phyloP scores from a whole-genome alignment of 2,329 filamentous ascomycete species.

The Xylariaceae sp. region DNA sequence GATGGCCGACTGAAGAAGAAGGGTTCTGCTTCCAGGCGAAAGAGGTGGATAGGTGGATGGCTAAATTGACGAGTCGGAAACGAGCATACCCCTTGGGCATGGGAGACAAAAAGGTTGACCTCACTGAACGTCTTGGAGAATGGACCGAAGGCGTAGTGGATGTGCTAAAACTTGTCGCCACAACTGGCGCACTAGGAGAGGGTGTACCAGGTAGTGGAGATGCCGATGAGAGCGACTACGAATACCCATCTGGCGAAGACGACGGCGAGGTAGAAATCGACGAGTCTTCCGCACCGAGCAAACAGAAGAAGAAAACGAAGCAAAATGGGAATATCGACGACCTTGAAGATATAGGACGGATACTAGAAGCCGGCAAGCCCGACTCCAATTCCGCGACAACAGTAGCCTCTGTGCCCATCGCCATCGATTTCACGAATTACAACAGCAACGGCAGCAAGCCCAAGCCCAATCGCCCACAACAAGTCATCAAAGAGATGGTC shows the following conservation, averaged over 20 bases:
- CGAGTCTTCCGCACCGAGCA: slow-evolving; percentile 41
- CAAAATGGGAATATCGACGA: slow-evolving; percentile 60
- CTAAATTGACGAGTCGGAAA: slow-evolving; percentile 83
- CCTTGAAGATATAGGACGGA: slow-evolving; percentile 75
- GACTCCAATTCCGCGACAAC: slow-evolving; percentile 27
- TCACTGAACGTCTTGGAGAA: slow-evolving; percentile 62
- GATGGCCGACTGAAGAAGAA: slow-evolving; percentile 85
- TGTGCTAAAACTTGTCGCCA: slow-evolving; percentile 60
- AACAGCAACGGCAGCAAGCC: slow-evolving; percentile 48
- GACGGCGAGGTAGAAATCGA: slow-evolving; percentile 51
- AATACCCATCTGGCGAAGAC: slow-evolving; percentile 55
- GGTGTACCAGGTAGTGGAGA: slow-evolving; percentile 77
- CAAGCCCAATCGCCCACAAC: slow-evolving; percentile 37
- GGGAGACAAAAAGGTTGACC: slow-evolving; percentile 78
- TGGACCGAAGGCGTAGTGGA: slow-evolving; percentile 75
- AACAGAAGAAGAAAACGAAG: slow-evolving; percentile 39
- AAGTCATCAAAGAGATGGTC: slow-evolving; percentile 82
- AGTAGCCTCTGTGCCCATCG: slow-evolving; percentile 53
- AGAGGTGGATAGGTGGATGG: slow-evolving; percentile 93
- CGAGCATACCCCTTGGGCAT: slow-evolving; percentile 85
- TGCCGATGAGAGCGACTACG: slow-evolving; percentile 78
- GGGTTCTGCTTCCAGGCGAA: slow-evolving; percentile 92
- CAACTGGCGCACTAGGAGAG: slow-evolving; percentile 56
- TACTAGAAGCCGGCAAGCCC: slow-evolving; percentile 48
- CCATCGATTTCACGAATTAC: slow-evolving; percentile 83